Evolutionary conservation across 345 rosid species (phyloP).

Genomic region (Linum trigynum): DNA sequence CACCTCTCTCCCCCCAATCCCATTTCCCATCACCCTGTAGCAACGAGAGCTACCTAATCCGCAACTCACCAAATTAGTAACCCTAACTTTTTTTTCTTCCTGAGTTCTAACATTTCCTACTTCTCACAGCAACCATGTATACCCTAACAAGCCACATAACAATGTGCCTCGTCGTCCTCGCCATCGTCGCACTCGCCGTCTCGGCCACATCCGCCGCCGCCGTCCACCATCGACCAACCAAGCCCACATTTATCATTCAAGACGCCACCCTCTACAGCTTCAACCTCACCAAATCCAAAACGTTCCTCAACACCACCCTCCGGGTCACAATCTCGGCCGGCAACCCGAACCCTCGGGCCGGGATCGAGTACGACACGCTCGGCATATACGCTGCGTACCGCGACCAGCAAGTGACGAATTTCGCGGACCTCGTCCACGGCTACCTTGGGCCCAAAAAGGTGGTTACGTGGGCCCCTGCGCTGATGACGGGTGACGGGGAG

Average conservation of each 20-base stretch:
- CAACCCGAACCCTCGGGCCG: slow-evolving; percentile 57
- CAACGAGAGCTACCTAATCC: no score
- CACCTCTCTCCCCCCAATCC: no score
- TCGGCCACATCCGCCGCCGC: slow-evolving; percentile 28
- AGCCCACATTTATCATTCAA: slow-evolving; percentile 54
- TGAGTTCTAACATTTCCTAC: no score
- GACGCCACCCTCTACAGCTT: slow-evolving; percentile 55
- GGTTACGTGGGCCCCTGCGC: slow-evolving; percentile 57
- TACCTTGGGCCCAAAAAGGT: slow-evolving; percentile 59
- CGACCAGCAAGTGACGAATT: slow-evolving; percentile 53
- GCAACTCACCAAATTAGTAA: no score
- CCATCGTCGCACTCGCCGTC: not conserved
- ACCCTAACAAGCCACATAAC: no score
- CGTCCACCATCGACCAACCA: slow-evolving; percentile 42
- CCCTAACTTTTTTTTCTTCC: no score
- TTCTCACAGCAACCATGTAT: no score
- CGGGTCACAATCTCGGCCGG: slow-evolving; percentile 54
- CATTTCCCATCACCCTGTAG: no score
- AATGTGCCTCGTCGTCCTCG: not conserved
- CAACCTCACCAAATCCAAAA: slow-evolving; percentile 38
- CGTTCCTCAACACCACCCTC: slow-evolving; percentile 30
- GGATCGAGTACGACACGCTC: slow-evolving; percentile 46
- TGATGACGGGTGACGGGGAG: slow-evolving; percentile 25
- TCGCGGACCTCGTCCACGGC: slow-evolving; percentile 38
- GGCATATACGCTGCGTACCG: slow-evolving; percentile 53